Evolutionary conservation across 345 rosid species (phyloP), one percentile per base, ranked within the genome.

Genomic region (Noccaea caerulescens): DNA sequence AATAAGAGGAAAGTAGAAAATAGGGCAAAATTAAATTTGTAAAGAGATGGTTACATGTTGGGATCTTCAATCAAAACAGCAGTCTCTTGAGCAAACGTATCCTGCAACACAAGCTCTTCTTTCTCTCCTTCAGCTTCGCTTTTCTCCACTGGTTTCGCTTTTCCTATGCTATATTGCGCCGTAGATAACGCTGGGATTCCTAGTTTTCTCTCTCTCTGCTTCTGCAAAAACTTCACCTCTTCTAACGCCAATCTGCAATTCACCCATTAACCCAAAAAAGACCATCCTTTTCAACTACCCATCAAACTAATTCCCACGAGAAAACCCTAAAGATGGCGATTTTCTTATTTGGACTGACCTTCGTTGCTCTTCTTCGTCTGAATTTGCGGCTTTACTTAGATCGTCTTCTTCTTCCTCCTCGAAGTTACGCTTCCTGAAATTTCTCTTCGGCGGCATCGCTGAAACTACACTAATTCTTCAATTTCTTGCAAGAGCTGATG

Each of bases 41-140:
- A n/a, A n/a, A 56, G 58, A 46, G 55, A 13, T 11, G 8, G 50
- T 68, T 80, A 90, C 97, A 93, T 93, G 75, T 93, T 90, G 13
- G 98, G 98, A 71, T 90, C 98, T 85, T 93, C 98, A 53, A 87
- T 85, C 82, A 87, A 80, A 72, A 94, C 93, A 33, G 97, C 98
- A 50, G 97, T 94, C 85, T 94, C 97, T 73, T 89, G 99, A 73
- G 99, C 97, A 58, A 91, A 91, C 23, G 99, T 94, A 65, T 94
- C 99, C 51, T 94, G 99, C 49, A 94, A 90, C 50, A 94, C 99
- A 65, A 91, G 85, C 62, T 94, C 99, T 37, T 94, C 99, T 80
- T 93, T 93, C 53, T 94, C 99, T 20, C 93, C 99, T 51, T 89
- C 99, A 4, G 80, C 88, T 16, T 89, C 99, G 39, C 45, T 64